Conservation (phyloP, 108 stramenopile species). For the Discostella pseudostelligera region DNA sequence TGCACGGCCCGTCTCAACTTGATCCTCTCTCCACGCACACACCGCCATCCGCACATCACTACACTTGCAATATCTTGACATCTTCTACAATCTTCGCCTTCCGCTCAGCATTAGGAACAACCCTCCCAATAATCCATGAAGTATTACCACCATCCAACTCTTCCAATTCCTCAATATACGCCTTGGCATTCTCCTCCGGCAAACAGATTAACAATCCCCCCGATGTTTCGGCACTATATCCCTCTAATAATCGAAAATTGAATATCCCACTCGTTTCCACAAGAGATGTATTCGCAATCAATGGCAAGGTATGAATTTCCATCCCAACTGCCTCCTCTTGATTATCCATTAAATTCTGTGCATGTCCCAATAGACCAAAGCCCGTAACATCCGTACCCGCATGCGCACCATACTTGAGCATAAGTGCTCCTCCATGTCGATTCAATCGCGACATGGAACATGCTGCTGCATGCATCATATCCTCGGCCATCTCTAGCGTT, state of each 20-base stretch:
- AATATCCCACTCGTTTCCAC: constrained; percentile 62
- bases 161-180: constrained; percentile 58
- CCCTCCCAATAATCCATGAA: constrained; percentile 80
- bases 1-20: background rate
- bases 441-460: constrained; percentile 81
- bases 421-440: constrained; percentile 58
- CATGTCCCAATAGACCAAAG: constrained; percentile 85
- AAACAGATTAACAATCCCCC: constrained; percentile 82
- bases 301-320: constrained; percentile 75
- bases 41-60: background rate
- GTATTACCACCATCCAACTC: constrained; percentile 60
- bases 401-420: constrained; percentile 66
- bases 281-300: constrained; percentile 57
- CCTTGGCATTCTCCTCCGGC: constrained; percentile 61
- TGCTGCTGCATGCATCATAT: constrained; percentile 79
- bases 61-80: constrained; percentile 57
- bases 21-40: too few species aligned
- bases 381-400: constrained; percentile 88
- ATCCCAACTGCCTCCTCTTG: constrained; percentile 67
- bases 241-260: constrained; percentile 68
- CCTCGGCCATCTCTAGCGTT: constrained; percentile 49
- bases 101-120: constrained; percentile 51
- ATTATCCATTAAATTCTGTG: constrained; percentile 82
- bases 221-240: constrained; percentile 84
- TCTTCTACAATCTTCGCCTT: constrained; percentile 66